These are phyloP conservation scores for Hsuehochloa calcarea DNA, from an alignment of 176 grass and related monocot species.

Conservation along the genomic window DNA sequence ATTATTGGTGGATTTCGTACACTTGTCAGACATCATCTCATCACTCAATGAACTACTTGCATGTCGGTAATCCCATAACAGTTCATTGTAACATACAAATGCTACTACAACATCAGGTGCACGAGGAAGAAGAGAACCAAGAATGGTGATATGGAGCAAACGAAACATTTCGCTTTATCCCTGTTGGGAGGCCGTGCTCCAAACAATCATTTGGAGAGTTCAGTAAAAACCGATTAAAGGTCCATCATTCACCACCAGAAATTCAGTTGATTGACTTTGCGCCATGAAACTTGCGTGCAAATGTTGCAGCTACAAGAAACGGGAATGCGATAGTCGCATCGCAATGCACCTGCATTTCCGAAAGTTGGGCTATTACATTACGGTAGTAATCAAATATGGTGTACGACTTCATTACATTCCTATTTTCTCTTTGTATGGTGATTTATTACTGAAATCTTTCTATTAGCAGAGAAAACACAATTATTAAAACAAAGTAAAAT, in stretches of 20 bases:
- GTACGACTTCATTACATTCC: neutral
- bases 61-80: neutral
- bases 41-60: neutral
- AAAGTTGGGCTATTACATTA: neutral
- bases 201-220: neutral
- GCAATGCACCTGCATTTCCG: slow-evolving; percentile 74
- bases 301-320: slow-evolving; percentile 70
- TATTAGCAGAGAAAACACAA: neutral
- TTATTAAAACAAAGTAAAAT: neutral
- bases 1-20: neutral
- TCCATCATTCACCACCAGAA: neutral
- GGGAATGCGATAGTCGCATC: slow-evolving; percentile 89
- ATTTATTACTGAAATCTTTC: neutral
- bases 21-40: neutral
- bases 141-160: neutral
- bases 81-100: neutral
- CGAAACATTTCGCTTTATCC: neutral
- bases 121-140: neutral
- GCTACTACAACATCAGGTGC: neutral
- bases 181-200: neutral
- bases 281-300: slow-evolving; percentile 52
- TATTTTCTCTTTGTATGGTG: neutral
- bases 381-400: neutral
- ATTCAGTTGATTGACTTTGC: slow-evolving; percentile 18
- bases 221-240: neutral